phyloP scores from a whole-genome alignment of 1,139 yeast species.

The Pichia sp. region DNA sequence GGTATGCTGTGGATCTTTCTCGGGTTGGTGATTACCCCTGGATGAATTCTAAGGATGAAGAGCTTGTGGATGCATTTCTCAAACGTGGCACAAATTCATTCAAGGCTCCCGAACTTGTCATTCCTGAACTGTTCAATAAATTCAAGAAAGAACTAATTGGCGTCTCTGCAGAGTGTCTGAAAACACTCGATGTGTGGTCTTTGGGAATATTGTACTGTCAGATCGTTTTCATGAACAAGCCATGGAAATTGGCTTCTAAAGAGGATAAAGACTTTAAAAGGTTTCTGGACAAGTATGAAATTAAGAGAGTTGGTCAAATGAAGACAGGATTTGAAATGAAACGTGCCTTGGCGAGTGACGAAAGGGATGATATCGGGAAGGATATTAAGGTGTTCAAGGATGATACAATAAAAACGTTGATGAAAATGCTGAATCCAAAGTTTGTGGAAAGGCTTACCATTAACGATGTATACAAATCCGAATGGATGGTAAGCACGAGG shows the following conservation, averaged over 20 bases:
- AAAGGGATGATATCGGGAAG: not conserved
- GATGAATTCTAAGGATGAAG: no score
- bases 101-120: conserved; percentile 48
- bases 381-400: conserved; percentile 10
- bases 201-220: conserved; percentile 45
- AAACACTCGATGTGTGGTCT: conserved; percentile 43
- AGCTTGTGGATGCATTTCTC: conserved; percentile 28
- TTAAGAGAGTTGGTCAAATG: conserved; percentile 7
- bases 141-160: not conserved
- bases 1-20: conserved; percentile 37
- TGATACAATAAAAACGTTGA: conserved; percentile 10
- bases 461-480: conserved; percentile 17
- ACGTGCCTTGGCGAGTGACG: conserved; percentile 4
- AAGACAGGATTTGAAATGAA: conserved; percentile 12
- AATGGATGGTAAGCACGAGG: conserved; percentile 25
- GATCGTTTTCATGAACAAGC: conserved; percentile 37
- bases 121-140: conserved; percentile 13
- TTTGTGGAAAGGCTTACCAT: conserved; percentile 17
- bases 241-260: conserved; percentile 38
- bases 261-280: conserved; percentile 19
- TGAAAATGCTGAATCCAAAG: conserved; percentile 26
- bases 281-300: conserved; percentile 22
- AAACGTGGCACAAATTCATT: conserved; percentile 46
- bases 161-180: conserved; percentile 17
- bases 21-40: conserved; percentile 17